Conservation (phyloP, 2,329 filamentous ascomycete species). For the Aspergillus awamori region DNA sequence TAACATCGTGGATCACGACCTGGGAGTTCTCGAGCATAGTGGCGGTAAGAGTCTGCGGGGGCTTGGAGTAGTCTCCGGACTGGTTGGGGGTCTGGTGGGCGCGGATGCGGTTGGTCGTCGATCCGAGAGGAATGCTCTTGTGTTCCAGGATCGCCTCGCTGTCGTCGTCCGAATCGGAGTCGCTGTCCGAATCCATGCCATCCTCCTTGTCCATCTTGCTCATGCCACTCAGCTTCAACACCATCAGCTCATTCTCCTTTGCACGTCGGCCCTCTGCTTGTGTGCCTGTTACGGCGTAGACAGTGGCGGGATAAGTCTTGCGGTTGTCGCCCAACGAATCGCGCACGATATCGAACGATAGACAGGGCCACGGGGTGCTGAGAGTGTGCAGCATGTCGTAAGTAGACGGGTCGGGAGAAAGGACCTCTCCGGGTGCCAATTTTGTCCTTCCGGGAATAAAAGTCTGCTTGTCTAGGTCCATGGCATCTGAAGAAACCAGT, state of each 20-base stretch:
- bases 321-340: conserved; percentile 86
- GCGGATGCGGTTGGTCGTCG: conserved; percentile 92
- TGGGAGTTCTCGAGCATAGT: conserved; percentile 89
- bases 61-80: conserved; percentile 63
- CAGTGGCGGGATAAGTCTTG: conserved; percentile 89
- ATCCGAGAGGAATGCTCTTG: conserved; percentile 80
- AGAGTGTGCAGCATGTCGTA: conserved; percentile 98
- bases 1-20: conserved; percentile 92
- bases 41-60: conserved; percentile 82
- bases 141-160: conserved; percentile 89
- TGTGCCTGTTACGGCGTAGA: conserved; percentile 93
- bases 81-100: conserved; percentile 75
- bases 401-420: conserved; percentile 88
- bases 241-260: conserved; percentile 89
- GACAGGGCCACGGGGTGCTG: conserved; percentile 92
- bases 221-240: conserved; percentile 93
- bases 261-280: conserved; percentile 77
- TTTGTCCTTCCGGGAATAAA: conserved; percentile 96
- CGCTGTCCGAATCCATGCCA: conserved; percentile 70
- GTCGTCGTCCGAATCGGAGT: conserved; percentile 73
- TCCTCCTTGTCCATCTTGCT: conserved; percentile 78
- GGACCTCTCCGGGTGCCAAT: conserved; percentile 84
- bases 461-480: conserved; percentile 91
- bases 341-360: conserved; percentile 90
- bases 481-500: conserved; percentile 60